Evolutionary conservation across 805 yeast genomes (phyloP).

Genomic region (Priceomyces carsonii): DNA sequence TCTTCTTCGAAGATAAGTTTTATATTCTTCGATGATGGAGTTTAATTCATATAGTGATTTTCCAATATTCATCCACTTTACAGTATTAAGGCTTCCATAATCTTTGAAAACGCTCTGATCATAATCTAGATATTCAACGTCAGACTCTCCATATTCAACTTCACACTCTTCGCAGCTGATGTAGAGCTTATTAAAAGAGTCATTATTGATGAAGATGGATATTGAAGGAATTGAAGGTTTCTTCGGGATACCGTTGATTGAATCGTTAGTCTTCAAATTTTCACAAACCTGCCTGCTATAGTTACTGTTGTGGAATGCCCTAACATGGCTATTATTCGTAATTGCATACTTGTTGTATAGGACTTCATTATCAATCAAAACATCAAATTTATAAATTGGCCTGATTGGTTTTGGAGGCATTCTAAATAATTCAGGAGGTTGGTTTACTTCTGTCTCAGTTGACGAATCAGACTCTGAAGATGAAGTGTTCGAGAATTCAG

Average conservation of each 20-base stretch:
- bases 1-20: constrained; percentile 33
- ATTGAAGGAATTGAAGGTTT: constrained; percentile 29
- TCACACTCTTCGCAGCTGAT: constrained; percentile 31
- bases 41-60: constrained; percentile 56
- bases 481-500: constrained; percentile 34
- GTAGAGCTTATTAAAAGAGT: constrained; percentile 28
- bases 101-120: constrained; percentile 5
- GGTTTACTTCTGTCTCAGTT: constrained; percentile 11
- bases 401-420: constrained; percentile 46
- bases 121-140: constrained; percentile 11
- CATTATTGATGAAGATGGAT: constrained; percentile 33
- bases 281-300: too few relatives aligned
- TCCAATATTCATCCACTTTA: constrained; percentile 38
- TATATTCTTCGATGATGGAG: constrained; percentile 46
- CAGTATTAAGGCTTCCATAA: constrained; percentile 1
- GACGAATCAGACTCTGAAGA: constrained; percentile 29
- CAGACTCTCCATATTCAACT: constrained; percentile 30
- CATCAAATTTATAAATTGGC: constrained; percentile 49
- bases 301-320: constrained; percentile 5
- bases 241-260: constrained; percentile 15
- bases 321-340: constrained; percentile 17
- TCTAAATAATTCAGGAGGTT: constrained; percentile 38
- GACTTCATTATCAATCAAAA: constrained; percentile 44
- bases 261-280: constrained; percentile 3
- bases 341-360: constrained; percentile 30